Conservation (phyloP, 768 basidiomycete genomes). For the Harrya chromipes region DNA sequence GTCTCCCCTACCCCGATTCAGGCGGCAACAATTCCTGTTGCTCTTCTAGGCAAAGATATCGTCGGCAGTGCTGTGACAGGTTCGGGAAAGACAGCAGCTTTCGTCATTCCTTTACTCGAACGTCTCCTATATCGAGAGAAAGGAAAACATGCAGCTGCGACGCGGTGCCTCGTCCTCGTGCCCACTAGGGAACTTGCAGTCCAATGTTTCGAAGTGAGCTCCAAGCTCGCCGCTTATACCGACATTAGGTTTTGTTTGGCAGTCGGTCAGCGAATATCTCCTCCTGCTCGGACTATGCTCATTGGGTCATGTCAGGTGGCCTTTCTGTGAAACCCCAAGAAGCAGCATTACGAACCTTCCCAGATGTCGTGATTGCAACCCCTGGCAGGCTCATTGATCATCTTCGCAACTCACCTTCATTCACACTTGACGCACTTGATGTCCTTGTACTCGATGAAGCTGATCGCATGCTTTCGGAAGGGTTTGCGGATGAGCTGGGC, state of each 20-base stretch:
- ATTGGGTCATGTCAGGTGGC: slow-evolving; percentile 56
- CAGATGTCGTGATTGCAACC: slow-evolving; percentile 94
- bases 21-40: slow-evolving; percentile 89
- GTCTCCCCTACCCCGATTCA: slow-evolving; percentile 93
- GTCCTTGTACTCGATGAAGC: slow-evolving; percentile 96
- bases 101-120: slow-evolving; percentile 92
- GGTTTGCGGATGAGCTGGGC: slow-evolving; percentile 89
- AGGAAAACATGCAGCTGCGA: slow-evolving; percentile 80
- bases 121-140: slow-evolving; percentile 90
- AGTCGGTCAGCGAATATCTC: slow-evolving; percentile 59
- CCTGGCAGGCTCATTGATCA: slow-evolving; percentile 98
- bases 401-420: slow-evolving; percentile 90
- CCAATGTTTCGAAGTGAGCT: slow-evolving; percentile 92
- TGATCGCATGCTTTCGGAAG: slow-evolving; percentile 94
- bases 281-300: not conserved
- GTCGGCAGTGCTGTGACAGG: slow-evolving; percentile 96
- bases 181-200: slow-evolving; percentile 96
- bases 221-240: slow-evolving; percentile 78
- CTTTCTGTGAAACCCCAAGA: slow-evolving; percentile 93
- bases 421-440: slow-evolving; percentile 89
- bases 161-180: slow-evolving; percentile 86
- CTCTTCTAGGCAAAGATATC: slow-evolving; percentile 91
- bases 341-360: slow-evolving; percentile 74
- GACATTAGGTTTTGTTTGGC: slow-evolving; percentile 90
- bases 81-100: slow-evolving; percentile 98